Evolutionary conservation across 306 rosid species (phyloP).

Genomic region (Vachellia collinsii): DNA sequence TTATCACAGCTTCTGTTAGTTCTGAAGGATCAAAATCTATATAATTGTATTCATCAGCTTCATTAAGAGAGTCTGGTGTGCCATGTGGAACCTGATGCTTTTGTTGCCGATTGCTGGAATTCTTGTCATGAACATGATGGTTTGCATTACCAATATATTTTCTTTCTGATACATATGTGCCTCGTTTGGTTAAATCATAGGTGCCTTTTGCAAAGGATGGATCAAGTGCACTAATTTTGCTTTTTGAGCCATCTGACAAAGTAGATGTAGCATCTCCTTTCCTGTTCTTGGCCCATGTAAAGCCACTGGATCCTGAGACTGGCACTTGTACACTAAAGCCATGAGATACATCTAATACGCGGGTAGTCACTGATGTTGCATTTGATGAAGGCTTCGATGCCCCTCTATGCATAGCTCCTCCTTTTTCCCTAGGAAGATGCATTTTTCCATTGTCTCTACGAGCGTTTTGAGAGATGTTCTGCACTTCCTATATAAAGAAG

Average conservation of each 20-base stretch:
- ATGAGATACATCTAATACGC: slow-evolving; percentile 31
- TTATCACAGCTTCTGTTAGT: slow-evolving; percentile 25
- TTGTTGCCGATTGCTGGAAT: slow-evolving; percentile 23
- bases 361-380: slow-evolving; percentile 60
- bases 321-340: slow-evolving; percentile 53
- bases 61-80: slow-evolving; percentile 51
- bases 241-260: slow-evolving; percentile 75
- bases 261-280: slow-evolving; percentile 58
- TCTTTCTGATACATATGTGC: slow-evolving; percentile 39
- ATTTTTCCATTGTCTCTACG: slow-evolving; percentile 41
- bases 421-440: slow-evolving; percentile 44
- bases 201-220: slow-evolving; percentile 71
- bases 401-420: slow-evolving; percentile 49
- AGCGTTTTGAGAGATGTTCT: slow-evolving; percentile 47
- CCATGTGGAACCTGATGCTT: slow-evolving; percentile 37
- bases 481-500: slow-evolving; percentile 52
- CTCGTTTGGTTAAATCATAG: slow-evolving; percentile 43
- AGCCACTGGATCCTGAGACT: slow-evolving; percentile 70
- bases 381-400: slow-evolving; percentile 48
- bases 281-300: slow-evolving; percentile 71
- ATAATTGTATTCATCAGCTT: slow-evolving; percentile 43
- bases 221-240: slow-evolving; percentile 83
- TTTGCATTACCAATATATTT: slow-evolving; percentile 28
- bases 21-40: slow-evolving; percentile 36
- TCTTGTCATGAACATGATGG: slow-evolving; percentile 24